Evolutionary conservation across 495 filamentous ascomycete genomes (phyloP).

Genomic region (Penicillium turbatum): DNA sequence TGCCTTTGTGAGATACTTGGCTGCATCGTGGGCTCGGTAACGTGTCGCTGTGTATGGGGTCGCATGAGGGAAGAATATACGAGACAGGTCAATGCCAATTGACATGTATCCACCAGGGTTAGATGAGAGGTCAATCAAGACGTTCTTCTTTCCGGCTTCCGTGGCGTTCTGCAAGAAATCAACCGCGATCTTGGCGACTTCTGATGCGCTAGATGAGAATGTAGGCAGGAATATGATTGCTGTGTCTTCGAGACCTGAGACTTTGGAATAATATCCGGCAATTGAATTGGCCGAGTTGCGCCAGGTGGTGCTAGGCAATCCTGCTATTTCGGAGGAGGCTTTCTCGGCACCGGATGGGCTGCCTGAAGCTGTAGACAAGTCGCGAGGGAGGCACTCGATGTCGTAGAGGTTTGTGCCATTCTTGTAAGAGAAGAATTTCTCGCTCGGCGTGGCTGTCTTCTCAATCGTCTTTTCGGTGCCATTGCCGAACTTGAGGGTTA

Average conservation of each 20-base stretch:
- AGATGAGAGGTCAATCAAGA: constrained; percentile 53
- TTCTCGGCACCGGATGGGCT: constrained; percentile 46
- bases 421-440: constrained; percentile 22
- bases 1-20: constrained; percentile 40
- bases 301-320: constrained; percentile 56
- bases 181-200: constrained; percentile 21
- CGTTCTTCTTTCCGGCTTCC: constrained; percentile 37
- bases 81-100: constrained; percentile 26
- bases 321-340: constrained; percentile 45
- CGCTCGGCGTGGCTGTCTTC: constrained; percentile 18
- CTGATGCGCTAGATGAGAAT: constrained; percentile 26
- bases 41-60: constrained; percentile 38
- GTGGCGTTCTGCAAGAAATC: constrained; percentile 37
- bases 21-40: constrained; percentile 39
- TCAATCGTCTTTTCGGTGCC: constrained; percentile 17
- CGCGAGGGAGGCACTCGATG: constrained; percentile 21
- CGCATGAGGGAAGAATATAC: constrained; percentile 35
- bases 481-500: constrained; percentile 20
- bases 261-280: constrained; percentile 36
- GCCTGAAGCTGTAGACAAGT: constrained; percentile 4
- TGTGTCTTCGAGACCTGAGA: constrained; percentile 28
- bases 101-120: constrained; percentile 50
- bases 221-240: constrained; percentile 39
- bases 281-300: constrained; percentile 33
- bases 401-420: constrained; percentile 22